Conservation (phyloP, 2,329 filamentous ascomycete genomes). For the Xylariaceae sp. region DNA sequence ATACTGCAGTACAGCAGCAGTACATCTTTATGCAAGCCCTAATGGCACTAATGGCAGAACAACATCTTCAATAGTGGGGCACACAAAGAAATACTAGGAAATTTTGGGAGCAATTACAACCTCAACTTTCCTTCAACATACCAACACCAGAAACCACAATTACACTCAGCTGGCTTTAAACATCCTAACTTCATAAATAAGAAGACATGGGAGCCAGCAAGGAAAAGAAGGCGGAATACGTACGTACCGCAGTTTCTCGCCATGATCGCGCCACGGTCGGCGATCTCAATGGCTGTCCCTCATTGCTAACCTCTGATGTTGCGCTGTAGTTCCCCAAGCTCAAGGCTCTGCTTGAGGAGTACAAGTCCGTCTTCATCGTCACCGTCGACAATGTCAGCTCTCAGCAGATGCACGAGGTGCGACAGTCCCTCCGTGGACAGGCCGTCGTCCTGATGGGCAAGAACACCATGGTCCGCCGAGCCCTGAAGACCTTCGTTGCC, state of each 20-base stretch:
- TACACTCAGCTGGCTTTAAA: conserved; percentile 69
- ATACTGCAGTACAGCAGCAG: too few species aligned
- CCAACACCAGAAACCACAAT: conserved; percentile 17
- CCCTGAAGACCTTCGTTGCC: conserved; percentile 85
- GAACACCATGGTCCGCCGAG: conserved; percentile 99
- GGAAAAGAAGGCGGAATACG: conserved; percentile 71
- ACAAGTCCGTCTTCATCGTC: conserved; percentile 97
- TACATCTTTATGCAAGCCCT: not conserved
- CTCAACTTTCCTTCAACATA: conserved; percentile 14
- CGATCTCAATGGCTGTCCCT: not conserved
- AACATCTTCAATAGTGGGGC: conserved; percentile 17
- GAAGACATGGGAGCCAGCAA: conserved; percentile 99
- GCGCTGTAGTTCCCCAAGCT: conserved; percentile 96
- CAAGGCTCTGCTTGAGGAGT: conserved; percentile 92
- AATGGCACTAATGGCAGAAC: too few species aligned
- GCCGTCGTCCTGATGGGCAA: conserved; percentile 99
- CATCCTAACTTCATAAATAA: conserved; percentile 92
- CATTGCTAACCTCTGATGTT: conserved; percentile 7
- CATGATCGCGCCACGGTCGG: not conserved
- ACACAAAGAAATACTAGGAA: conserved; percentile 17
- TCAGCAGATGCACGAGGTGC: conserved; percentile 99
- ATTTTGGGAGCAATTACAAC: conserved; percentile 11
- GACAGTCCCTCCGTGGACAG: conserved; percentile 80
- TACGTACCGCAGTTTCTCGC: conserved; percentile 11
- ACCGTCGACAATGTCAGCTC: conserved; percentile 99